Evolutionary conservation across 1,284 basidiomycete genomes (phyloP), one percentile per base, ranked within the genome.

Genomic region (Boletus mariae): DNA sequence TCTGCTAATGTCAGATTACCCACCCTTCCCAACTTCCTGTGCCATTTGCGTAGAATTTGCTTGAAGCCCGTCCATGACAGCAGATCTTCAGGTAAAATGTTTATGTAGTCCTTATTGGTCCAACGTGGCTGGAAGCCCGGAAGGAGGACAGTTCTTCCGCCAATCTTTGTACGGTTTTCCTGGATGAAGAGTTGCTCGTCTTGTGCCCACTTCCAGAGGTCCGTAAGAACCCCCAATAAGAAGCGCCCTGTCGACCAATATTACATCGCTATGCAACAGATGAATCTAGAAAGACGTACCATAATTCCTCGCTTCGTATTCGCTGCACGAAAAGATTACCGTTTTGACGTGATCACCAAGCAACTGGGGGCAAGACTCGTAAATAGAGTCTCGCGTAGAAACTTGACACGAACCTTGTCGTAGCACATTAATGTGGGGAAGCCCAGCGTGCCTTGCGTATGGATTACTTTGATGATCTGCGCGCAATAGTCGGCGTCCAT

Each of bases 401-500:
- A 25, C 34, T 40, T 38, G 15, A 42, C 35, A 57, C 71, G 52
- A 57, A 94, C 91, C 74, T 84, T 89, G 71, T 97, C 87, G 67
- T 96, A 98, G 47, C 87, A 85, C 63, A 84, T 82, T 10, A 97
- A 71, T 0, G 94, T 94, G 31, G 89, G 85, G 68, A 98, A 98
- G 5, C 89, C 87, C 11, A 85, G 83, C 0, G 94, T 93, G 12
- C 92, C 94, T 62, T 90, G 83, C 20, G 82, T 80, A 64, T 99
- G 96, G 48, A 97, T 77, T 7, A 88, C 78, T 61, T 90, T 90
- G 66, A 99, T 87, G 65, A 99, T 91, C 61, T 92, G 89, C 8
- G 92, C 90, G 55, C 94, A 93, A 60, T 89, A 99, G 51, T 96
- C 88, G 10, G 97, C 97, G 70, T 99, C 97, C 80, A 94, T 92